phyloP scores from a whole-genome alignment of 495 filamentous ascomycete genomes.

The Trichocladium uniseriatum region DNA sequence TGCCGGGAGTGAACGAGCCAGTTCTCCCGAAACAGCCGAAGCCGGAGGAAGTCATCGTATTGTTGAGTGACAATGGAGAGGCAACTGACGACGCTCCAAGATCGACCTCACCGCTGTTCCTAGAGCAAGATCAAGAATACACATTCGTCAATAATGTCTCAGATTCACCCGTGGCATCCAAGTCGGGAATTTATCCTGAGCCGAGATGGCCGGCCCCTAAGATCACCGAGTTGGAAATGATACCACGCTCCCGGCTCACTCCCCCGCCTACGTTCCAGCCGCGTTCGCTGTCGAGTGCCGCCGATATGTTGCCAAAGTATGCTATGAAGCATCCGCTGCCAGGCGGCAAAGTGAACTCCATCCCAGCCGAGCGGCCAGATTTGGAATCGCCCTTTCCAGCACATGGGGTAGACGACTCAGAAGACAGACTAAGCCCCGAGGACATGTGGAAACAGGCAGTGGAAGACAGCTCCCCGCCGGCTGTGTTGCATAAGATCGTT shows the following conservation, averaged over 20 bases:
- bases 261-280: background rate
- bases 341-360: background rate
- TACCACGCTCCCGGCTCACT: background rate
- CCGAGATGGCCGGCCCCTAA: background rate
- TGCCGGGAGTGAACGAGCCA: background rate
- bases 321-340: background rate
- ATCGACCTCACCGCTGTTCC: slow-evolving; percentile 2
- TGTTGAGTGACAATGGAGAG: background rate
- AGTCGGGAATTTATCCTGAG: background rate
- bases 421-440: background rate
- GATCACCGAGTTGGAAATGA: background rate
- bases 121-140: background rate
- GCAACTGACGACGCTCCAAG: background rate
- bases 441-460: slow-evolving; percentile 11
- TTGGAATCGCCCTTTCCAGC: background rate
- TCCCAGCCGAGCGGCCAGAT: background rate
- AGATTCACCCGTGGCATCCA: background rate
- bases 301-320: too few species aligned
- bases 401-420: background rate
- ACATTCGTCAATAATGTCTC: background rate
- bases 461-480: slow-evolving; percentile 6
- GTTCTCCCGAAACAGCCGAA: background rate
- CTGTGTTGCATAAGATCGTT: slow-evolving; percentile 10
- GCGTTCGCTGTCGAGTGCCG: background rate
- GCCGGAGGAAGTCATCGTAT: background rate